A percentile compares a stretch with the other conserved stretches of the same genome.
phyloP scores from a whole-genome alignment of 2,329 filamentous ascomycete species.

The Colletotrichum neosansevieriae region DNA sequence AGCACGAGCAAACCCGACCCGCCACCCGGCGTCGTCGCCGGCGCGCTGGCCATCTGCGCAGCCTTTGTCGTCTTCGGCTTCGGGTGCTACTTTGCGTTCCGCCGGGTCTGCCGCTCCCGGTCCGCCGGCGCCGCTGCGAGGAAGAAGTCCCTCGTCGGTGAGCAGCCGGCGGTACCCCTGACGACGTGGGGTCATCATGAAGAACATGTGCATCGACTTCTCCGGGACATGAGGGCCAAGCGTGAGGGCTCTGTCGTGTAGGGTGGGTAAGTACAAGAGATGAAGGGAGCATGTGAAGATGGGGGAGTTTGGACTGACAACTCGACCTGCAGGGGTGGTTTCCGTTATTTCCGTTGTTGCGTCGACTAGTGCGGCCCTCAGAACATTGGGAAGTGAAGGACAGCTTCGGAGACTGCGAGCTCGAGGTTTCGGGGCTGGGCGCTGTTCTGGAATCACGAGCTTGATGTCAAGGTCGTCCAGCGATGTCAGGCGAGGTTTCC shows the following conservation, averaged over 20 bases:
- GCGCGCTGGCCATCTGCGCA: constrained; percentile 6
- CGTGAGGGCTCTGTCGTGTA: background rate
- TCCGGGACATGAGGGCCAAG: background rate
- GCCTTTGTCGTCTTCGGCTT: constrained; percentile 1
- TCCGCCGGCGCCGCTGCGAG: background rate
- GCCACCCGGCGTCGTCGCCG: constrained; percentile 20
- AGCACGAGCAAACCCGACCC: background rate
- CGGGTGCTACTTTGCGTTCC: background rate
- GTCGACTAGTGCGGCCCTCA: background rate
- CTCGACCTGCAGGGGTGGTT: background rate
- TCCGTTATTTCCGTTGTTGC: background rate
- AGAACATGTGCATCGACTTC: background rate
- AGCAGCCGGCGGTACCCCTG: background rate
- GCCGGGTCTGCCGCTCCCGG: background rate
- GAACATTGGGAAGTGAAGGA: too few species aligned
- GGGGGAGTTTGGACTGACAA: background rate
- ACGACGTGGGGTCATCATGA: background rate
- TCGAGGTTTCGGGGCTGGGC: background rate
- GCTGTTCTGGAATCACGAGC: background rate
- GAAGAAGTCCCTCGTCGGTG: background rate
- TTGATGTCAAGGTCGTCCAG: constrained; percentile 2
- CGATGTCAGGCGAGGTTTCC: background rate
- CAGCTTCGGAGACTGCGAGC: too few species aligned
- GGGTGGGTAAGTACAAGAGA: background rate
- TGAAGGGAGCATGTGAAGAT: background rate